Base-by-base conservation (phyloP, 2,329 filamentous ascomycete species). In the Lecanicillium sp. region DNA sequence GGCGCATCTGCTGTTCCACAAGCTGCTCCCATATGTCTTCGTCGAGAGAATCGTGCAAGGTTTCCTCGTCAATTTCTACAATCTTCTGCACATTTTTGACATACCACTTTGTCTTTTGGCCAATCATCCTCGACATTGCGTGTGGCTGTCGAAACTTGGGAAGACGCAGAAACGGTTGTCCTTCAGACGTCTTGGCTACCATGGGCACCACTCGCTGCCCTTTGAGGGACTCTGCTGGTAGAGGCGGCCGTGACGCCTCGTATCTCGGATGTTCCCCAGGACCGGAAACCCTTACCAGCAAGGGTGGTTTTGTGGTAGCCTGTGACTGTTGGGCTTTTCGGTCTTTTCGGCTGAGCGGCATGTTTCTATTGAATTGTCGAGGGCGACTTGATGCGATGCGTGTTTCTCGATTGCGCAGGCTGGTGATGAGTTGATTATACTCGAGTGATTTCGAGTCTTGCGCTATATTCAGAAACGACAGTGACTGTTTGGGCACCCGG, bases 111-210 rank as follows among this genome's bases (percentile, higher is more conserved):
- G 71, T 55, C 49, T 74, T 75, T 35, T 73, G 62, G 9, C 66
- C 62, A 3, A 89, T 50, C 13, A 80, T 67, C 8, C 71, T 61
- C n/a, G 68, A 72, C 15, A 89, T 57, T n/a, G 59, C 58, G 1
- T 54, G 52, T 3, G 80, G 71, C 55, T 88, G 80, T 55, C 88
- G 80, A 4, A 79, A 78, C 55, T 83, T 84, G 45, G 64, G 69
- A 32, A 81, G 58, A 27, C 84, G 75, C 19, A 90, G 56, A 50
- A 88, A 82, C 1, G 82, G 75, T 17, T 79, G 58, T 18, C 67
- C 68, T 29, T 68, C 64, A 3, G 78, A 67, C 4, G 72, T 68
- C 22, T 71, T 62, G 28, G 53, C 55, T 2, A 86, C 52, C 2
- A 62, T 60, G 1, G 84, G 84, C 3, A 85, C 65, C 33, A 71